Base-by-base conservation (phyloP, 352 stramenopile species). In the Phytophthora cajani region DNA sequence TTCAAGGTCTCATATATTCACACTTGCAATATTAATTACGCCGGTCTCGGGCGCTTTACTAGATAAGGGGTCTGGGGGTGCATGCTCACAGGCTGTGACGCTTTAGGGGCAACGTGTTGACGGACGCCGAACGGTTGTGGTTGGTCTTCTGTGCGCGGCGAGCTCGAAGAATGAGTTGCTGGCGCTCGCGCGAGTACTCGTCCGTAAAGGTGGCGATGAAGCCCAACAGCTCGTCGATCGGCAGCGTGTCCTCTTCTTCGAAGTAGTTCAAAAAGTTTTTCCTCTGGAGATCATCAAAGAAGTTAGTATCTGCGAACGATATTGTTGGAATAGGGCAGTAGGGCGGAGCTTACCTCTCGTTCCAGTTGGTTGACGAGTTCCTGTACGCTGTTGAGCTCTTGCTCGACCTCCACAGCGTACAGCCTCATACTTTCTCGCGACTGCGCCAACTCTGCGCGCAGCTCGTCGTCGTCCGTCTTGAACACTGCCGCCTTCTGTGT, bases 191-290 rank as follows among this genome's bases (percentile, higher is more conserved):
- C 17, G 42, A 49, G n/a, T 49, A 49, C 42, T 49, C 42, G 9
- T 49, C 42, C 3, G 42, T 49, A 17, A 49, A 49, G 17, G 42
- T 23, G 17, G 42, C 42, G 8, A 49, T 88, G 60, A 84, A 78
- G 1, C 75, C 74, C 12, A 94, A 70, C 46, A 94, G 49, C 36
- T 86, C 86, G 58, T 95, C 88, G 21, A 95, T 64, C 42, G 88
- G 81, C 25, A 90, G 64, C 0, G 72, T 77, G 21, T 85, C 84
- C 40, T 91, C 78, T 64, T 95, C 88, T 64, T 92, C 86, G 36
- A 95, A 91, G 47, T 92, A 93, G 42, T 86, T 78, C 30, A 93
- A 69, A 71, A 93, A 93, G 11, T 78, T 61, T 46, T 77, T 73
- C 81, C 80, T 87, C 86, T 94, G 50, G 40, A 58, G 21, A 49